A percentile compares a stretch with the other conserved stretches of the same genome.
These are phyloP conservation scores for Camelina sativa DNA, from an alignment of 345 rosid species.

Conservation along the genomic window DNA sequence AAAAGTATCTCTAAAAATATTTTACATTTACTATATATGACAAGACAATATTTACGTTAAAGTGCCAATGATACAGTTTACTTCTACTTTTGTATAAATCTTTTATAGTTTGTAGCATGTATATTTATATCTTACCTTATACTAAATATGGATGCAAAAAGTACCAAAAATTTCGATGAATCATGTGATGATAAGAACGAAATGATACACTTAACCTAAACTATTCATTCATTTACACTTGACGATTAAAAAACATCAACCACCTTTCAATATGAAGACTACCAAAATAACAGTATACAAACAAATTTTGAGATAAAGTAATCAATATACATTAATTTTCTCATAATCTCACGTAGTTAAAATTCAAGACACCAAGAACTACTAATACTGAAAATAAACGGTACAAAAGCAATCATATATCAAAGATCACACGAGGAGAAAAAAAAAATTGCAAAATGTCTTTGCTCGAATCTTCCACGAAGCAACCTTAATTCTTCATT, in stretches of 20 bases:
- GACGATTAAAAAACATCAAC: slow-evolving; percentile 5
- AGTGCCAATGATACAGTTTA: background rate
- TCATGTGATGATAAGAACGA: slow-evolving; percentile 24
- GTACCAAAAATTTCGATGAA: slow-evolving; percentile 10
- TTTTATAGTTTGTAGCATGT: background rate
- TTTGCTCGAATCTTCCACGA: slow-evolving; percentile 42
- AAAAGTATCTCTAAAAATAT: background rate
- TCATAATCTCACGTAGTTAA: background rate
- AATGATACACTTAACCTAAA: slow-evolving; percentile 24
- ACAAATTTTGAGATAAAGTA: background rate
- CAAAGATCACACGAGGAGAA: slow-evolving; percentile 5
- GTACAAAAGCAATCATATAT: background rate
- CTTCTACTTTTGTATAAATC: background rate
- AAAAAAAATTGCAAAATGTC: slow-evolving; percentile 16
- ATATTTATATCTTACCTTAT: background rate
- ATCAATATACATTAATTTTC: background rate
- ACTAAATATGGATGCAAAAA: slow-evolving; percentile 22
- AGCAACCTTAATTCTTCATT: slow-evolving; percentile 14
- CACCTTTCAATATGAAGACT: background rate
- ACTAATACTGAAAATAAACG: background rate
- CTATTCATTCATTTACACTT: slow-evolving; percentile 10
- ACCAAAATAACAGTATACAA: background rate
- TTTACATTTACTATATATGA: background rate
- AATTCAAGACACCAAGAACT: background rate
- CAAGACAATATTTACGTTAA: background rate